Base-by-base conservation (phyloP, 495 filamentous ascomycete genomes). In the Daldinia vernicosa region DNA sequence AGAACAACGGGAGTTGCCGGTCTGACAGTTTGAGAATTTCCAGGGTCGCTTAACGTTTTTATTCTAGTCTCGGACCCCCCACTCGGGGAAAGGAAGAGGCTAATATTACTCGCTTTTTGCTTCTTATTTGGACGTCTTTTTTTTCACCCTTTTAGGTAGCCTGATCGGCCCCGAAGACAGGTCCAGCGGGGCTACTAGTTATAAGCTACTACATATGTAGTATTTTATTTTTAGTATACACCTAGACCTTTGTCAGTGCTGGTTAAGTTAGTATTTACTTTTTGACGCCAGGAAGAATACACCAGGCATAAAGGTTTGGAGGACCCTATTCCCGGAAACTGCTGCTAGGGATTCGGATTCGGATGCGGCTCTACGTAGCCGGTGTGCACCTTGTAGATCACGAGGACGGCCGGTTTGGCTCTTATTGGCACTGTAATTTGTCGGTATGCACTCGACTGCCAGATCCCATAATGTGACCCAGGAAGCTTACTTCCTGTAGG, bases 311-410 rank as follows among this genome's bases (percentile, higher is more conserved):
- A 61, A 61, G 39, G 39, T 45, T n/a, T 47, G 27, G 45, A 61
- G 32, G 28, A 22, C 8, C 39, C 50, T 30, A 35, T 52, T 63
- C 65, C 60, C 54, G 26, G 26, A 53, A 55, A 45, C 37, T 28
- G 50, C 15, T 51, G 37, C 50, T 65, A 62, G 40, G 39, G 30
- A 14, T 35, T 66, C 56, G 39, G 30, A 14, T 35, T 66, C 56
- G 70, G 70, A 61, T 72, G 70, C 70, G 70, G 70, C 70, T 72
- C 70, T 64, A 56, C 40, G 64, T 60, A 67, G 43, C 69, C 39
- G 50, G 60, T 32, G 61, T 57, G 50, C 51, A 53, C 30, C 55
- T 17, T 57, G 60, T 26, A 61, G 35, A 64, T 63, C 59, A 67
- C 40, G 60, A 64, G 37, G 30, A 59, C 35, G 35, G 32, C 47